Base-by-base conservation (phyloP, 2,329 filamentous ascomycete genomes). In the Zarea fungicola region DNA sequence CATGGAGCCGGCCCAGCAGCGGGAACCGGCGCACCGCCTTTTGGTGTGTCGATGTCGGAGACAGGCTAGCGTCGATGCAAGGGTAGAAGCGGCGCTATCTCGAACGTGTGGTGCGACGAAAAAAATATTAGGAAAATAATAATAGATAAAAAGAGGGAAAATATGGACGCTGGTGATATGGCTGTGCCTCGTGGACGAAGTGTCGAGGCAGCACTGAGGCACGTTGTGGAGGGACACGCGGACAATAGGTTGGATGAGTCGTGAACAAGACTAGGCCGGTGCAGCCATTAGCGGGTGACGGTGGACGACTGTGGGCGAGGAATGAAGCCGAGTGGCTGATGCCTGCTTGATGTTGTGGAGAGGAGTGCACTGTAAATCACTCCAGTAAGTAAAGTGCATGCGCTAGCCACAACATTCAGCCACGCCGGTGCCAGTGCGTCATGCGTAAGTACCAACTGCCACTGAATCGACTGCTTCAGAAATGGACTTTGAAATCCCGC, bases 261-360 rank as follows among this genome's bases (percentile, higher is more conserved):
- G 18, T n/a, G 14, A 37, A 18, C 19, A 37, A 22, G 34, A 22
- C n/a, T 9, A 34, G 31, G 13, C n/a, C n/a, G 16, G 34, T 37
- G 22, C 23, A 22, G 19, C 16, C 8, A 16, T 11, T 41, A n/a
- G 22, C 26, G 37, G 7, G 19, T 37, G 35, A 26, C 18, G n/a
- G n/a, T n/a, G n/a, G n/a, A n/a, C n/a, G n/a, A n/a, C n/a, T n/a
- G n/a, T n/a, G n/a, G 28, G 18, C 23, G 42, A n/a, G 44, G 44
- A 48, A 34, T 10, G 16, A 32, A 48, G 35, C 44, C 44, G 44
- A 48, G 35, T 48, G 44, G 44, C 36, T 34, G 28, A 29, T 40
- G 35, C 6, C 35, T 4, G 19, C 14, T 34, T n/a, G 31, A 6
- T 16, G 6, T 34, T 11, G n/a, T n/a, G 31, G 10, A n/a, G 8